These are phyloP conservation scores for Purpureocillium takamizusanense DNA, from an alignment of 2,329 filamentous ascomycete genomes.

Conservation along the genomic window DNA sequence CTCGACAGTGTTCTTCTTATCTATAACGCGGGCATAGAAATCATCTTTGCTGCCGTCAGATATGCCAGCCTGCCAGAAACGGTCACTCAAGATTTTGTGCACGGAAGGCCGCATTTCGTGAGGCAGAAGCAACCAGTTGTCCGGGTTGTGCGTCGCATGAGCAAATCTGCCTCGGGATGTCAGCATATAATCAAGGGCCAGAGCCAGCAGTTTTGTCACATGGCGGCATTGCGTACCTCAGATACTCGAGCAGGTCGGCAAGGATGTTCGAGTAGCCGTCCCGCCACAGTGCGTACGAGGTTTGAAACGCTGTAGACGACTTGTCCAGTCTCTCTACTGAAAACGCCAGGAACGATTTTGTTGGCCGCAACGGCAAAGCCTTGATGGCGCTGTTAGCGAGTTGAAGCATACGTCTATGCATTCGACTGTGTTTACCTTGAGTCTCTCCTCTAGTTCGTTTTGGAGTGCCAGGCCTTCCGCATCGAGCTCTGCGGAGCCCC, in stretches of 20 bases:
- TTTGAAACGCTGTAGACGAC: conserved; percentile 60
- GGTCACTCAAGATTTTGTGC: conserved; percentile 76
- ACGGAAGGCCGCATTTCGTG: conserved; percentile 70
- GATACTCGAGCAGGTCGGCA: conserved; percentile 75
- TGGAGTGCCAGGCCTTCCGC: conserved; percentile 72
- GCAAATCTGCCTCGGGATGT: conserved; percentile 52
- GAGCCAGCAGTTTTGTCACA: too few relatives aligned
- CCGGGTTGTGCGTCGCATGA: conserved; percentile 81
- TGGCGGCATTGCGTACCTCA: conserved; percentile 43
- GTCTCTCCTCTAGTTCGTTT: conserved; percentile 64
- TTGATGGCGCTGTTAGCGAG: conserved; percentile 19
- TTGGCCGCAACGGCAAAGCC: conserved; percentile 71
- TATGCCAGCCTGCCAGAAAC: conserved; percentile 98
- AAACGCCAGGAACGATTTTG: conserved; percentile 85
- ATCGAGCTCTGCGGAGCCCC: conserved; percentile 71
- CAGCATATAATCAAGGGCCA: too few relatives aligned
- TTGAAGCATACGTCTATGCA: neutral
- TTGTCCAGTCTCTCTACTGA: conserved; percentile 84
- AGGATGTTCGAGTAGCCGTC: conserved; percentile 74
- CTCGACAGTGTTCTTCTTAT: conserved; percentile 82
- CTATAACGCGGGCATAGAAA: conserved; percentile 85
- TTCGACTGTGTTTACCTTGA: conserved; percentile 41
- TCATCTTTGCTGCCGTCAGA: conserved; percentile 93
- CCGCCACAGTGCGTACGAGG: conserved; percentile 76
- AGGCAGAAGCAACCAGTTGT: conserved; percentile 73